phyloP scores from a whole-genome alignment of 2,329 filamentous ascomycete species.

The Clonostachys byssicola region DNA sequence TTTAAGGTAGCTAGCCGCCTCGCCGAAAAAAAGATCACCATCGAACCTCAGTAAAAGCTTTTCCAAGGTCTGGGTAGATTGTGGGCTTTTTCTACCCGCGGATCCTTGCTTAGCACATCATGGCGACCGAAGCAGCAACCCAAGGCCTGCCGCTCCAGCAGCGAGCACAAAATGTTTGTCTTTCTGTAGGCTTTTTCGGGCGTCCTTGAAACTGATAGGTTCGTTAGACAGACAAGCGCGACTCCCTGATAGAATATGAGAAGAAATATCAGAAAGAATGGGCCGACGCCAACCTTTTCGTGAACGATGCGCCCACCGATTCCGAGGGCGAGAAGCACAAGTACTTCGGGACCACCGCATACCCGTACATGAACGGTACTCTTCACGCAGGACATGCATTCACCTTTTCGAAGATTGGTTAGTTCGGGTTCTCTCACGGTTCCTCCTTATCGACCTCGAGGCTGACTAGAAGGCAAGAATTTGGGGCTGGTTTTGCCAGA shows the following conservation, averaged over 20 bases:
- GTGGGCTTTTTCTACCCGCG: no score
- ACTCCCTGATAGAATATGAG: conserved; percentile 76
- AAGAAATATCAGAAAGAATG: conserved; percentile 84
- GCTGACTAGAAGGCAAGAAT: conserved; percentile 40
- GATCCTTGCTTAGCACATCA: no score
- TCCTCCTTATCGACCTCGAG: background rate
- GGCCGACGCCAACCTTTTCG: conserved; percentile 58
- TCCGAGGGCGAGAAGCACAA: conserved; percentile 78
- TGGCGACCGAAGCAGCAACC: no score
- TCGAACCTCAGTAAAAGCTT: no score
- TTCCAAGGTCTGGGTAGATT: no score
- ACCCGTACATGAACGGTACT: conserved; percentile 77
- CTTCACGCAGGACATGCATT: conserved; percentile 92
- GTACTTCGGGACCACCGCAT: conserved; percentile 67
- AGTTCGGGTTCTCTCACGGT: background rate
- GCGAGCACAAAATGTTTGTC: no score
- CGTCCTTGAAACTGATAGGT: no score
- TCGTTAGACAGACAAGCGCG: conserved; percentile 75
- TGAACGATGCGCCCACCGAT: conserved; percentile 78
- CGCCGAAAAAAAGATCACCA: no score
- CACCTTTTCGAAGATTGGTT: conserved; percentile 78
- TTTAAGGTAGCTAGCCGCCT: no score
- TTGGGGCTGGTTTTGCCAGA: conserved; percentile 77
- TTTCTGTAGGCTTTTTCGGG: no score
- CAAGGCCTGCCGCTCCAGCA: no score